These are phyloP conservation scores for Cyberlindnera saturnus DNA, from an alignment of 805 yeast genomes.

Conservation along the genomic window DNA sequence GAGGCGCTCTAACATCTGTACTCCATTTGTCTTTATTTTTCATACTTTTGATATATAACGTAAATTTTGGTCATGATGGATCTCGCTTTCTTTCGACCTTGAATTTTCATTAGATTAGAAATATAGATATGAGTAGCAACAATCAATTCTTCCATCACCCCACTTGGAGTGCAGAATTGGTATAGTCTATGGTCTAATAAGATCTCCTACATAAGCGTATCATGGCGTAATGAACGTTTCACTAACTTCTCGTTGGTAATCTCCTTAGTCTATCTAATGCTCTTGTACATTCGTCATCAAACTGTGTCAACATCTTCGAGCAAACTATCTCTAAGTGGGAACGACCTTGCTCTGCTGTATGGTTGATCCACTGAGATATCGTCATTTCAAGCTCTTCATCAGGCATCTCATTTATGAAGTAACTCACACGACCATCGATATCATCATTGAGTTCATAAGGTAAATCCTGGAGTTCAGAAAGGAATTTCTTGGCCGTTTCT, in stretches of 20 bases:
- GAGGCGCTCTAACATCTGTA: no score
- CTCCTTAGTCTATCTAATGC: slow-evolving; percentile 40
- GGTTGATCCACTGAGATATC: slow-evolving; percentile 61
- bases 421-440: slow-evolving; percentile 56
- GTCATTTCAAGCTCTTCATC: slow-evolving; percentile 63
- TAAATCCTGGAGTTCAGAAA: slow-evolving; percentile 13
- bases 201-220: background rate
- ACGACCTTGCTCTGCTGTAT: slow-evolving; percentile 50
- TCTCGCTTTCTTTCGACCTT: no score
- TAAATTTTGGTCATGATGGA: no score
- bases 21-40: no score
- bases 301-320: slow-evolving; percentile 39
- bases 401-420: slow-evolving; percentile 64
- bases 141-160: no score
- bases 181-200: background rate
- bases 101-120: no score
- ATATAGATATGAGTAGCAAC: no score
- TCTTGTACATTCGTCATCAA: slow-evolving; percentile 41
- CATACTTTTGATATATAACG: no score
- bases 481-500: slow-evolving; percentile 24
- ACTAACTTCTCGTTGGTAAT: slow-evolving; percentile 25
- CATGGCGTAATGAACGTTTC: background rate
- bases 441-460: slow-evolving; percentile 47
- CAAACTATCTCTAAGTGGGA: slow-evolving; percentile 40
- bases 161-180: no score